Conservation (phyloP, 352 stramenopile species). For the Phytophthora fragariae region DNA sequence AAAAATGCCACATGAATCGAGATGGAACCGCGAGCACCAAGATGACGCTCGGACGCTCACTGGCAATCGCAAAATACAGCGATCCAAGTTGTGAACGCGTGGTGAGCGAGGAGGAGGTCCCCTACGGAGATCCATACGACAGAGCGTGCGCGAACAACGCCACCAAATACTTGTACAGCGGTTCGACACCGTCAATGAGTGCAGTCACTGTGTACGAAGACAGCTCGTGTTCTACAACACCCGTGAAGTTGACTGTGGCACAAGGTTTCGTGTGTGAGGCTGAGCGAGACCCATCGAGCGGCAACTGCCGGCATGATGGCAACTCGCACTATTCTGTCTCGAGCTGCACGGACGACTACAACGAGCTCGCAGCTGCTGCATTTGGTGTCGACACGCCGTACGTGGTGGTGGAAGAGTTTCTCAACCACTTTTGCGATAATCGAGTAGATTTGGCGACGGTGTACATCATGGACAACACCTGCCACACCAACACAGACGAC, state of each 20-base stretch:
- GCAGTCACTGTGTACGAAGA: not conserved
- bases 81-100: not conserved
- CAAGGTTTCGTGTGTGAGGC: no score
- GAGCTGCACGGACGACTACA: not conserved
- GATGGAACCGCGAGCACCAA: not conserved
- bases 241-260: not conserved
- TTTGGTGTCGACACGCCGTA: not conserved
- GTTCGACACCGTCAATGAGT: not conserved
- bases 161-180: not conserved
- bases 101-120: not conserved
- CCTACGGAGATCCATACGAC: not conserved
- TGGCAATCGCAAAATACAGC: not conserved
- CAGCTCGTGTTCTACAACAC: not conserved
- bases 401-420: not conserved
- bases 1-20: not conserved
- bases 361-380: not conserved
- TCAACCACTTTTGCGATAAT: not conserved
- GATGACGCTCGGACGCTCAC: not conserved
- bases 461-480: not conserved
- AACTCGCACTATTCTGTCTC: not conserved
- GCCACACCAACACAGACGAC: not conserved
- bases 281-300: not conserved
- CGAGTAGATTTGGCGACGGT: not conserved
- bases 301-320: not conserved
- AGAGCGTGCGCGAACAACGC: not conserved